Conservation (phyloP, 176 grass and related monocot genomes). For the Phoenix roebelenii region DNA sequence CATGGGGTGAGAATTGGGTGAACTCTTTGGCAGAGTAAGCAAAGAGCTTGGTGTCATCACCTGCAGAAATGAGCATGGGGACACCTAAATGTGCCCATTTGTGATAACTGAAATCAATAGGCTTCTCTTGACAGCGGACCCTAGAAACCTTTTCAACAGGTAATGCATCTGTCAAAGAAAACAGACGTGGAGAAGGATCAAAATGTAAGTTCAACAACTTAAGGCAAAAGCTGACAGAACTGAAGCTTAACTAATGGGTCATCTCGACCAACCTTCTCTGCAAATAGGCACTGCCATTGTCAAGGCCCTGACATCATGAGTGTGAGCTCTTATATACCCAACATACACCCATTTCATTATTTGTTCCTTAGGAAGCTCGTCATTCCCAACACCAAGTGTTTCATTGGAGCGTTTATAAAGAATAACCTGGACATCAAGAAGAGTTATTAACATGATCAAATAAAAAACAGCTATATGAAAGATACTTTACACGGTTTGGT, state of each 20-base stretch:
- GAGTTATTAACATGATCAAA: neutral
- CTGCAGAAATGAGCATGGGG: constrained; percentile 93
- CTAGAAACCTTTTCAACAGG: constrained; percentile 52
- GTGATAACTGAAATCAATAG: constrained; percentile 63
- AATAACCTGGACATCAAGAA: constrained; percentile 55
- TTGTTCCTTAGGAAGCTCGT: constrained; percentile 30
- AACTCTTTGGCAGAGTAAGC: constrained; percentile 93
- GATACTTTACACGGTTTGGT: no score
- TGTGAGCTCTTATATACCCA: constrained; percentile 59
- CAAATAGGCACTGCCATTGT: constrained; percentile 76
- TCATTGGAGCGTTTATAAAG: constrained; percentile 62
- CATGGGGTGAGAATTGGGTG: constrained; percentile 78
- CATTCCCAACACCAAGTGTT: constrained; percentile 11
- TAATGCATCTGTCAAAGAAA: constrained; percentile 43
- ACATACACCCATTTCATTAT: constrained; percentile 67
- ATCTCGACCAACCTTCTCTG: constrained; percentile 58
- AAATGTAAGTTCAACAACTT: neutral
- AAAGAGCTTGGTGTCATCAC: constrained; percentile 84
- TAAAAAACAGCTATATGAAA: neutral
- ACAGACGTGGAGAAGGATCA: neutral
- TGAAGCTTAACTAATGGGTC: neutral
- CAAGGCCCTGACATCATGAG: constrained; percentile 88
- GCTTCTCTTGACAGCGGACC: constrained; percentile 41
- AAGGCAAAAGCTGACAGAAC: neutral
- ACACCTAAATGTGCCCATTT: constrained; percentile 95